These are phyloP conservation scores for Botrytis hyacinthi DNA, from an alignment of 2,329 filamentous ascomycete genomes.

Conservation along the genomic window DNA sequence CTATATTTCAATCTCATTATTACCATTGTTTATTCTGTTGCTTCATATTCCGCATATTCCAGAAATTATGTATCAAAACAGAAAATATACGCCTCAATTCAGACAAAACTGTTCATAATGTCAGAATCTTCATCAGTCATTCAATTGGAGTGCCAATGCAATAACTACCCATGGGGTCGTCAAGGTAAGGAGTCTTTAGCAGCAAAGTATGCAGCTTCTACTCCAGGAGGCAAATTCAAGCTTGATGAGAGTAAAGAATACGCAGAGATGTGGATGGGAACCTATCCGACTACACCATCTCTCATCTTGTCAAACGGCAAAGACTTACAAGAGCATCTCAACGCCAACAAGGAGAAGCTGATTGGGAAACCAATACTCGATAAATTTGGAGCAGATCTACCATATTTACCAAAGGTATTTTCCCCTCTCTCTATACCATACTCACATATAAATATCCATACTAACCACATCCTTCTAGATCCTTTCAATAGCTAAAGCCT, in stretches of 20 bases:
- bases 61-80: background rate
- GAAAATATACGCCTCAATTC: no score
- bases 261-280: constrained; percentile 55
- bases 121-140: constrained; percentile 43
- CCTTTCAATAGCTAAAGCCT: constrained; percentile 70
- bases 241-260: constrained; percentile 65
- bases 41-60: background rate
- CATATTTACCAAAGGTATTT: constrained; percentile 66
- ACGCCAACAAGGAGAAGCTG: constrained; percentile 58
- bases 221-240: constrained; percentile 59
- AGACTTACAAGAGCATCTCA: constrained; percentile 61
- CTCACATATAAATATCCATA: constrained; percentile 17
- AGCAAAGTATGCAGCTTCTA: constrained; percentile 63
- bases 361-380: constrained; percentile 61
- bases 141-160: constrained; percentile 54
- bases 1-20: background rate
- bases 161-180: constrained; percentile 61
- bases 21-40: background rate
- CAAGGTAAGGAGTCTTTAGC: constrained; percentile 63
- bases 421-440: background rate
- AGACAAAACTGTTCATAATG: constrained; percentile 8
- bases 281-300: constrained; percentile 69
- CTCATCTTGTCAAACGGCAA: constrained; percentile 61
- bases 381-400: constrained; percentile 63
- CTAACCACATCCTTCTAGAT: constrained; percentile 45